These are phyloP conservation scores for Pseudopyricularia cyperi DNA, from an alignment of 2,329 filamentous ascomycete species.

Conservation along the genomic window DNA sequence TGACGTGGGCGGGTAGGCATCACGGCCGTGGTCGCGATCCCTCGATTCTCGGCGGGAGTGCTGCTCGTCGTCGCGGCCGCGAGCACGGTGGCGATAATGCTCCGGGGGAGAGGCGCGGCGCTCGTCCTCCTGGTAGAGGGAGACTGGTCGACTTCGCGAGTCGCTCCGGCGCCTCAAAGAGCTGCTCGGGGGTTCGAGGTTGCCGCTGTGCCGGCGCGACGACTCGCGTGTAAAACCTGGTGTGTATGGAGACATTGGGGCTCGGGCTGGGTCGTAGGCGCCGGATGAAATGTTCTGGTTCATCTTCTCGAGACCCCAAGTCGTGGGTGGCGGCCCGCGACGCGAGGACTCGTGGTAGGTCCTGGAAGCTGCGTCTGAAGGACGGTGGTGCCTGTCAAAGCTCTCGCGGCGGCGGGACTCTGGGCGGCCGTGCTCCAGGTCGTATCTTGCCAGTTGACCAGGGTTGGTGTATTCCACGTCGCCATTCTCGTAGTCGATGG, in stretches of 20 bases:
- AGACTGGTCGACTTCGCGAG: conserved; percentile 30
- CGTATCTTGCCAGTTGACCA: conserved; percentile 47
- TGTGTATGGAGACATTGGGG: conserved; percentile 30
- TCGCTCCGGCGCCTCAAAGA: conserved; percentile 17
- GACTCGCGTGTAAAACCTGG: conserved; percentile 25
- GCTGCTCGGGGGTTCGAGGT: conserved; percentile 20
- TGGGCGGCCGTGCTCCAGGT: conserved; percentile 38
- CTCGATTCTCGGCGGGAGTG: conserved; percentile 23
- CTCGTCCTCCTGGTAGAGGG: conserved; percentile 36
- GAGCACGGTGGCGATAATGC: conserved; percentile 6
- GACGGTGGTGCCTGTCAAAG: conserved; percentile 41
- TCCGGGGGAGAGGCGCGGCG: neutral
- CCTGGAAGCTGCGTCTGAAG: conserved; percentile 30
- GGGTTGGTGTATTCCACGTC: conserved; percentile 53
- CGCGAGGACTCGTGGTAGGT: conserved; percentile 13
- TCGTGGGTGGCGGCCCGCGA: conserved; percentile 52
- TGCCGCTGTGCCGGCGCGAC: conserved; percentile 17
- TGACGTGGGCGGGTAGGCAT: neutral
- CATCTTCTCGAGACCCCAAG: conserved; percentile 58
- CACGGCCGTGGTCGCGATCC: neutral
- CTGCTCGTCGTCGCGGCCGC: conserved; percentile 31
- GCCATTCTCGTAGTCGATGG: conserved; percentile 42
- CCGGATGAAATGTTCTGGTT: conserved; percentile 26
- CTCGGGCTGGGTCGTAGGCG: conserved; percentile 31
- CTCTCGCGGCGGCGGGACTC: conserved; percentile 37